Percentiles rank a stretch among this genome's conserved stretches.
These are phyloP conservation scores for Dendrocalamus latiflorus DNA, from an alignment of 202 grass and related monocot species.

Conservation along the genomic window DNA sequence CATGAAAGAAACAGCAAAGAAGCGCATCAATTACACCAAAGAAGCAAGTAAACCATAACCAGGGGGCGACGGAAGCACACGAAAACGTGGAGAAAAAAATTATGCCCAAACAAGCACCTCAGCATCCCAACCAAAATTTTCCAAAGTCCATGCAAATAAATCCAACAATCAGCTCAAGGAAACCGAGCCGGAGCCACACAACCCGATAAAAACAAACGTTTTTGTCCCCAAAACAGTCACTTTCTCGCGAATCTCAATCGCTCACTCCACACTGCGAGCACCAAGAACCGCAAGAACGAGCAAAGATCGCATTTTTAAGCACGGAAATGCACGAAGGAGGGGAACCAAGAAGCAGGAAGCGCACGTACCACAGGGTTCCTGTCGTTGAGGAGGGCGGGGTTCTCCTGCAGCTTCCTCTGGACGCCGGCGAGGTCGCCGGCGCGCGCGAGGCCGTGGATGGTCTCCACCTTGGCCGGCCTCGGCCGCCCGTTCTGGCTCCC, in stretches of 20 bases:
- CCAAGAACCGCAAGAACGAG: slow-evolving; percentile 7
- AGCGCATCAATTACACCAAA: not conserved
- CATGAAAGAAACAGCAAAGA: slow-evolving; percentile 6
- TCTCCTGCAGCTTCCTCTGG: slow-evolving; percentile 67
- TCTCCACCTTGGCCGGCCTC: slow-evolving; percentile 47
- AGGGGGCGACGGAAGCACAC: not conserved
- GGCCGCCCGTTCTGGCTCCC: slow-evolving; percentile 59
- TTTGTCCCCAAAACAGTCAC: not conserved
- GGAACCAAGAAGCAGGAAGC: not conserved
- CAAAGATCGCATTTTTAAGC: slow-evolving; percentile 8
- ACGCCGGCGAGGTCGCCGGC: slow-evolving; percentile 73
- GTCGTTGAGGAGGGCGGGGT: slow-evolving; percentile 70
- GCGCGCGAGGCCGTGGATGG: slow-evolving; percentile 65
- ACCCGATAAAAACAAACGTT: not conserved
- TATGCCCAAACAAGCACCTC: not conserved
- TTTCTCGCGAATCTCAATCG: slow-evolving; percentile 20
- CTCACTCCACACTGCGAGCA: slow-evolving; percentile 2
- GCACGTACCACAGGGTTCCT: slow-evolving; percentile 66
- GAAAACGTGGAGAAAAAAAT: not conserved
- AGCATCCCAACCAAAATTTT: no score
- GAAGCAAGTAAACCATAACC: not conserved
- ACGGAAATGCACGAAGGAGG: not conserved
- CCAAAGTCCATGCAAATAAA: not conserved
- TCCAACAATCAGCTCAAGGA: not conserved
- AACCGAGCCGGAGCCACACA: not conserved